These are phyloP conservation scores for Kluyveromyces wickerhamii DNA, from an alignment of 805 yeast genomes.

Conservation along the genomic window DNA sequence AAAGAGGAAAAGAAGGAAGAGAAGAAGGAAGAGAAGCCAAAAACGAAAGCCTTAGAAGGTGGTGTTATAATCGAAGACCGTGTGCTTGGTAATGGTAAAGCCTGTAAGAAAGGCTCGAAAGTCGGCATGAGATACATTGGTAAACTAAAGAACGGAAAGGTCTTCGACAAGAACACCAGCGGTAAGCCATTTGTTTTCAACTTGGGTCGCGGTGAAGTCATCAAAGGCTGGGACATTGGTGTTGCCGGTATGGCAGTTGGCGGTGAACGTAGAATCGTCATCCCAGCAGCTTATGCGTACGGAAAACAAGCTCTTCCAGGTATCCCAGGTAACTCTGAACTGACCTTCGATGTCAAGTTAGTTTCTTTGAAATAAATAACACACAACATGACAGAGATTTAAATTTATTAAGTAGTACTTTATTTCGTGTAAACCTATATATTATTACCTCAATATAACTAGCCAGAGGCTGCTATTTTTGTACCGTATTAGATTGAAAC, in stretches of 20 bases:
- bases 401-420: not conserved
- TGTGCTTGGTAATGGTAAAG: conserved; percentile 77
- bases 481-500: no score
- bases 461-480: no score
- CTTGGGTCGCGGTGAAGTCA: conserved; percentile 96
- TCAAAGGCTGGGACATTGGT: conserved; percentile 98
- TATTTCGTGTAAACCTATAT: no score
- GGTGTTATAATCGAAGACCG: conserved; percentile 94
- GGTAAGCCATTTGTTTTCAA: conserved; percentile 93
- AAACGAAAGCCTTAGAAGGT: conserved; percentile 78
- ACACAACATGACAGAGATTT: not conserved
- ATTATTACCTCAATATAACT: no score
- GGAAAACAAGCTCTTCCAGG: conserved; percentile 94
- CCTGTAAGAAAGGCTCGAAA: conserved; percentile 79
- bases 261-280: conserved; percentile 95
- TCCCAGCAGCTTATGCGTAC: conserved; percentile 95
- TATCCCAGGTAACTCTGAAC: conserved; percentile 94
- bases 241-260: conserved; percentile 98
- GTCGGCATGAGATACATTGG: conserved; percentile 98
- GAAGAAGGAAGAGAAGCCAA: conserved; percentile 32
- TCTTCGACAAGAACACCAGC: conserved; percentile 91
- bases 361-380: conserved; percentile 70
- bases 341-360: conserved; percentile 92
- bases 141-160: conserved; percentile 92
- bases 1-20: conserved; percentile 15